Base-by-base conservation (phyloP, 768 basidiomycete genomes). In the Tricholoma bakamatsutake region DNA sequence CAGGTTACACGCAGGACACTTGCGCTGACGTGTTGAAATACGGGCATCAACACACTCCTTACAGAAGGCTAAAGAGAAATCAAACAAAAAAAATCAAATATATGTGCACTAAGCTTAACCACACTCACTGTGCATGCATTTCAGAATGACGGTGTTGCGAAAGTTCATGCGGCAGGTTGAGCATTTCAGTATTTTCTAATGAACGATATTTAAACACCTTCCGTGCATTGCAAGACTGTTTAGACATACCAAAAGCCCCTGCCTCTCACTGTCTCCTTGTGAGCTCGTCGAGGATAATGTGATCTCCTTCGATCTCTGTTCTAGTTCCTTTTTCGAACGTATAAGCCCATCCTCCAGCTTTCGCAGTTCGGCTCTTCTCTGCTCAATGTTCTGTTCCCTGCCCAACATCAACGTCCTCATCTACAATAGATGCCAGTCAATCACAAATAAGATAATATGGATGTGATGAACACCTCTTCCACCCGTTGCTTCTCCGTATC, bases 61-160 rank as follows among this genome's bases (percentile, higher is more conserved):
- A 71, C 90, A 92, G 71, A 95, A 95, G 0, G 92, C 93, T 93
- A 60, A 9, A 35, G 30, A 35, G 15, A 35, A 12, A 35, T 35
- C 11, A 35, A 13, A 35, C 33, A 53, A n/a, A 24, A 24, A 24
- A 42, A 35, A 40, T 57, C 49, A 5, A 53, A 54, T 33, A 45
- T 18, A 31, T 45, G 7, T 18, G 3, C 30, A 28, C 40, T 5
- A 43, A 6, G 24, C 35, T 15, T 24, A 50, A 52, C 34, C 52
- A 33, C 18, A 82, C 91, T 60, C 67, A 94, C 93, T 90, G 67
- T 96, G 94, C 82, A 89, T 85, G 76, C 93, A 96, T 67, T 92
- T 93, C 33, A 84, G 87, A 58, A 96, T 80, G 37, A 93, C 82
- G 4, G 87, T 87, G 48, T 83, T 82, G 17, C 93, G 86, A 72